A percentile compares a stretch with the other conserved stretches of the same genome.
Conservation (phyloP, 352 stramenopile genomes). For the Phytophthora meadii region DNA sequence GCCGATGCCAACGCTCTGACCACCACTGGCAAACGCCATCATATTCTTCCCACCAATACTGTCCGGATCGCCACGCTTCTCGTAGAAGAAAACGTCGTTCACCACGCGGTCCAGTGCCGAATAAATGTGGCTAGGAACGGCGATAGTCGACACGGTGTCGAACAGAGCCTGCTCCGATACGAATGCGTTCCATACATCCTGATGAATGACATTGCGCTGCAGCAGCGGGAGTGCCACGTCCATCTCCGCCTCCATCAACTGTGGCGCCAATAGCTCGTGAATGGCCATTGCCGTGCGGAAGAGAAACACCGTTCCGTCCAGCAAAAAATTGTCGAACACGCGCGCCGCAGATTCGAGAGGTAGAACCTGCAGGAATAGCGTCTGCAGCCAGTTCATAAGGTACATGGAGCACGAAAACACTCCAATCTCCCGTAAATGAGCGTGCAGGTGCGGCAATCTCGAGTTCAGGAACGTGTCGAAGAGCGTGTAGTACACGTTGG, state of each 20-base stretch:
- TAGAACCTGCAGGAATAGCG: conserved; percentile 84
- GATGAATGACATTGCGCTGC: conserved; percentile 71
- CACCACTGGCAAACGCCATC: conserved; percentile 50
- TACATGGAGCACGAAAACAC: conserved; percentile 80
- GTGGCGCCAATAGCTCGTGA: conserved; percentile 65
- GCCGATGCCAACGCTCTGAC: conserved; percentile 73
- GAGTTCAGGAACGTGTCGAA: conserved; percentile 76
- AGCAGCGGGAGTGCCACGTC: conserved; percentile 79
- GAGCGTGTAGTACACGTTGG: conserved; percentile 81
- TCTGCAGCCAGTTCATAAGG: conserved; percentile 91
- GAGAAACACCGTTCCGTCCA: conserved; percentile 86
- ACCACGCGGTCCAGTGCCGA: conserved; percentile 76
- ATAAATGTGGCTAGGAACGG: conserved; percentile 73
- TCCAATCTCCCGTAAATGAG: conserved; percentile 64
- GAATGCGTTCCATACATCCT: conserved; percentile 60
- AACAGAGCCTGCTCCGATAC: conserved; percentile 83
- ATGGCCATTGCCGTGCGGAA: conserved; percentile 87
- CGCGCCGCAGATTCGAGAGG: conserved; percentile 77
- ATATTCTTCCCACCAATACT: conserved; percentile 35
- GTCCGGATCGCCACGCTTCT: conserved; percentile 55
- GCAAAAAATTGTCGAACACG: conserved; percentile 86
- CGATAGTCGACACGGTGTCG: conserved; percentile 61
- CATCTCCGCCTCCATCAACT: conserved; percentile 69
- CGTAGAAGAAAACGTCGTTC: conserved; percentile 89
- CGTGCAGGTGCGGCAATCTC: conserved; percentile 55